phyloP scores from a whole-genome alignment of 352 stramenopile genomes.

The Phytophthora cryptogea region DNA sequence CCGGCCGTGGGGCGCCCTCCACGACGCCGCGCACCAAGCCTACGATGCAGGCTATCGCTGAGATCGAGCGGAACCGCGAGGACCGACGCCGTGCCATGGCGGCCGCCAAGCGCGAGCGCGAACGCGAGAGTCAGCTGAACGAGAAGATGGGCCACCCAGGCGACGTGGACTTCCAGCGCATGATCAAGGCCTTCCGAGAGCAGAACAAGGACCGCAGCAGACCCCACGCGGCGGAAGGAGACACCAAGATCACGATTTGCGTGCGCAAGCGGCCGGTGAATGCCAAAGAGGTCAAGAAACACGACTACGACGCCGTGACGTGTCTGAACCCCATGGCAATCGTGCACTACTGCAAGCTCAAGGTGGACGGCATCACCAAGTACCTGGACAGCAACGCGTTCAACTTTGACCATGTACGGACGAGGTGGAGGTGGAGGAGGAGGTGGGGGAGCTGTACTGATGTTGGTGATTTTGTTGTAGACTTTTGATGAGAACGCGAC shows the following conservation, averaged over 20 bases:
- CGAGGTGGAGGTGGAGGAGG: background rate
- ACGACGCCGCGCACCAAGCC: slow-evolving; percentile 45
- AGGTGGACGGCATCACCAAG: slow-evolving; percentile 99
- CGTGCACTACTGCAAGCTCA: slow-evolving; percentile 98
- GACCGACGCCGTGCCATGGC: slow-evolving; percentile 85
- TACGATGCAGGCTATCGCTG: slow-evolving; percentile 70
- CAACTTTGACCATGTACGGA: slow-evolving; percentile 77
- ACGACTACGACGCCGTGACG: slow-evolving; percentile 97
- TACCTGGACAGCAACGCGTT: slow-evolving; percentile 98
- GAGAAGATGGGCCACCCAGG: slow-evolving; percentile 82
- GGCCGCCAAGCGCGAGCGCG: slow-evolving; percentile 83
- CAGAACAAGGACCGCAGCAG: slow-evolving; percentile 67
- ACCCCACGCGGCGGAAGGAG: slow-evolving; percentile 46
- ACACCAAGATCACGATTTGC: slow-evolving; percentile 95
- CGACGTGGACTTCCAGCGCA: slow-evolving; percentile 92
- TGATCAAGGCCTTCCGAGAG: slow-evolving; percentile 88
- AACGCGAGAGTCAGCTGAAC: slow-evolving; percentile 81
- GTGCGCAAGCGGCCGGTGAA: slow-evolving; percentile 96
- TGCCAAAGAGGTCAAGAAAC: slow-evolving; percentile 86
- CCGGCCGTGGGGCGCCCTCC: slow-evolving; percentile 14
- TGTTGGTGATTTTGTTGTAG: slow-evolving; percentile 41
- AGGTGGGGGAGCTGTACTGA: background rate
- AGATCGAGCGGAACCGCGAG: slow-evolving; percentile 89
- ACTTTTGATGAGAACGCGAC: slow-evolving; percentile 93
- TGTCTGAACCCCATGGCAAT: slow-evolving; percentile 93